These are phyloP conservation scores for Caloboletus inedulis DNA, from an alignment of 1,284 basidiomycete species.

Conservation along the genomic window DNA sequence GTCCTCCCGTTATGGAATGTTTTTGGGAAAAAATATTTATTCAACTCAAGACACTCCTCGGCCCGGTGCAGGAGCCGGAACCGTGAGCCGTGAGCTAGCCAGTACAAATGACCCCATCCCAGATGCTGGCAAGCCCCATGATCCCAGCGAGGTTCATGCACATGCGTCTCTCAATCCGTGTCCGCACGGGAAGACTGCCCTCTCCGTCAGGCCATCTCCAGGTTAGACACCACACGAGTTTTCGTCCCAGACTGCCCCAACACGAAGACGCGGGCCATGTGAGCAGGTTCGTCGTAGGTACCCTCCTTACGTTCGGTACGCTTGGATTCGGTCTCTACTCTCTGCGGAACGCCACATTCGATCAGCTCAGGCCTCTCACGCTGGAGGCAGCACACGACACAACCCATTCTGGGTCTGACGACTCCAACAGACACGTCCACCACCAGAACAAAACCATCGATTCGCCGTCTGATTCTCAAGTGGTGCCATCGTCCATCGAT, in stretches of 20 bases:
- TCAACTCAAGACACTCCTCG: background rate
- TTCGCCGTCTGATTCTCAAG: background rate
- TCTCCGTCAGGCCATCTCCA: background rate
- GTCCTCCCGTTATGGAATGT: conserved; percentile 8
- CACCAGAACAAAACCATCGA: conserved; percentile 1
- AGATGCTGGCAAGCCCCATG: background rate
- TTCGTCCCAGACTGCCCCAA: background rate
- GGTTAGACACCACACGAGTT: conserved; percentile 4
- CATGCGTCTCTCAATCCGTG: background rate
- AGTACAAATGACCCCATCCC: background rate
- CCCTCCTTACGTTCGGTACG: conserved; percentile 22
- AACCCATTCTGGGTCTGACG: background rate
- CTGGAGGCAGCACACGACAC: background rate
- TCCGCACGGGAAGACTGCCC: background rate
- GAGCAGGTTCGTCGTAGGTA: conserved; percentile 17
- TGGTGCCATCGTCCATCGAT: background rate
- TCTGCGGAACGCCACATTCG: conserved; percentile 3
- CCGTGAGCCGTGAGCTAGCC: background rate
- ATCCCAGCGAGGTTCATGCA: background rate
- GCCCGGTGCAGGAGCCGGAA: background rate
- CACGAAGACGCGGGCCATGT: background rate
- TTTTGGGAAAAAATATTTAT: background rate
- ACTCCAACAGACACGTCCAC: background rate
- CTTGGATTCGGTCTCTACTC: conserved; percentile 21
- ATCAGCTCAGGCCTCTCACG: conserved; percentile 5